A percentile compares a stretch with the other conserved stretches of the same genome.
These are phyloP conservation scores for Leccinum boreale DNA, from an alignment of 768 basidiomycete genomes.

Conservation along the genomic window DNA sequence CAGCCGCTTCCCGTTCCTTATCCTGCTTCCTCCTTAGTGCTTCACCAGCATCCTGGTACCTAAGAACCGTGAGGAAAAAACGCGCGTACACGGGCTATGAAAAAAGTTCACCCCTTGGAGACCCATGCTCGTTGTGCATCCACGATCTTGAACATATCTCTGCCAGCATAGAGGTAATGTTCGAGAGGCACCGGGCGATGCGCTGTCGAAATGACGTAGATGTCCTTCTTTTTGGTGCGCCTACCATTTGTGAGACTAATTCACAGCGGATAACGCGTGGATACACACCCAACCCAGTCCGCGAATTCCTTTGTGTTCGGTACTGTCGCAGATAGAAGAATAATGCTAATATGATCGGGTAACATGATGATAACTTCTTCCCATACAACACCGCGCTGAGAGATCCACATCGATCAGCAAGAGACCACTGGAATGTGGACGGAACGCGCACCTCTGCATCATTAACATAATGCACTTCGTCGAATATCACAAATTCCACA, in stretches of 20 bases:
- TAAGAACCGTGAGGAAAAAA: slow-evolving; percentile 28
- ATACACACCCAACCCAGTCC: slow-evolving; percentile 93
- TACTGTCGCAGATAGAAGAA: slow-evolving; percentile 94
- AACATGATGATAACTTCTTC: slow-evolving; percentile 99
- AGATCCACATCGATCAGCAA: slow-evolving; percentile 14
- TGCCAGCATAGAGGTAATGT: slow-evolving; percentile 94
- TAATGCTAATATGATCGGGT: slow-evolving; percentile 97
- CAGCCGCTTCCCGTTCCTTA: slow-evolving; percentile 95
- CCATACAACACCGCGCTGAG: slow-evolving; percentile 96
- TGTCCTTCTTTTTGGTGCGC: slow-evolving; percentile 98
- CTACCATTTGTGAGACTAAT: slow-evolving; percentile 38
- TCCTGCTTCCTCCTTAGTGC: slow-evolving; percentile 92
- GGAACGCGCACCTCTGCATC: slow-evolving; percentile 79
- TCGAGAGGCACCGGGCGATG: slow-evolving; percentile 97
- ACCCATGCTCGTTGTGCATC: slow-evolving; percentile 68
- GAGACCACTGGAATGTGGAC: neutral
- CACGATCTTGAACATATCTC: slow-evolving; percentile 90
- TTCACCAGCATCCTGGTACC: slow-evolving; percentile 89
- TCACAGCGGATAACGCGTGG: slow-evolving; percentile 6
- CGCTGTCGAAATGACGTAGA: slow-evolving; percentile 96
- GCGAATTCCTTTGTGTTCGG: slow-evolving; percentile 98
- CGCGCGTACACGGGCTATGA: neutral
- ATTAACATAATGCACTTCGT: slow-evolving; percentile 99
- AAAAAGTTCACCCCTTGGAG: slow-evolving; percentile 64
- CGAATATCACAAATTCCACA: slow-evolving; percentile 99